Evolutionary conservation across 192 early-diverging fungal species (phyloP), one percentile per base, ranked within the genome.

Genomic region (Mortierella hygrophila): DNA sequence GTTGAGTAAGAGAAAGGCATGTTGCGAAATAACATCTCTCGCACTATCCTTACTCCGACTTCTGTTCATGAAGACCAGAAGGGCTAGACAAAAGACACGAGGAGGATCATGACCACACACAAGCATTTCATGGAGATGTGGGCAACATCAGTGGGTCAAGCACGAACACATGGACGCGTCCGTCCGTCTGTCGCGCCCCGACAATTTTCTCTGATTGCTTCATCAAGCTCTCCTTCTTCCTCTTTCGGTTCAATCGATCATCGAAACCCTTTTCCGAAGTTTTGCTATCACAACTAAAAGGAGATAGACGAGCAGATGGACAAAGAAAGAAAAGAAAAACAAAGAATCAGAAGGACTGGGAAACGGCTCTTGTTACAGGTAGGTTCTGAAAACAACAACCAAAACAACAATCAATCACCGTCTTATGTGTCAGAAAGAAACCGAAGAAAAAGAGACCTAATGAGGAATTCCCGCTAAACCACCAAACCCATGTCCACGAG

Each of bases 401-500:
- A 41, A 16, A 26, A 26, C 32, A 49, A 46, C 44, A 26, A 41
- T 18, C 23, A 70, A 38, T 9, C 40, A 18, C 40, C 40, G 37
- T 7, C 32, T 73, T 52, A 7, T 65, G 26, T 32, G 60, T 65
- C 60, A 26, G 60, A 15, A 11, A 32, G 13, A 6, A 65, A 29
- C 11, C 3, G 29, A 65, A 35, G n/a, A 26, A 57, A 26, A 54
- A 21, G 52, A 26, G n/a, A 18, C 23, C 21, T 2, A 38, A 26
- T 0, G 15, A 41, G 35, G 37, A 41, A 42, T 42, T 20, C 23
- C 70, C 41, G 70, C 41, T 42, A 71, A 41, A 42, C 70, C 41
- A 38, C 41, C n/a, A 71, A 41, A 42, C 41, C 70, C 70, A 71
- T 71, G 70, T 38, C 35, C 70, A 71, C 41, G 23, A 71, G 70